A percentile compares a stretch with the other conserved stretches of the same genome.
These are phyloP conservation scores for Rhizopus microsporus DNA, from an alignment of 371 early-diverging fungal genomes.

Conservation along the genomic window DNA sequence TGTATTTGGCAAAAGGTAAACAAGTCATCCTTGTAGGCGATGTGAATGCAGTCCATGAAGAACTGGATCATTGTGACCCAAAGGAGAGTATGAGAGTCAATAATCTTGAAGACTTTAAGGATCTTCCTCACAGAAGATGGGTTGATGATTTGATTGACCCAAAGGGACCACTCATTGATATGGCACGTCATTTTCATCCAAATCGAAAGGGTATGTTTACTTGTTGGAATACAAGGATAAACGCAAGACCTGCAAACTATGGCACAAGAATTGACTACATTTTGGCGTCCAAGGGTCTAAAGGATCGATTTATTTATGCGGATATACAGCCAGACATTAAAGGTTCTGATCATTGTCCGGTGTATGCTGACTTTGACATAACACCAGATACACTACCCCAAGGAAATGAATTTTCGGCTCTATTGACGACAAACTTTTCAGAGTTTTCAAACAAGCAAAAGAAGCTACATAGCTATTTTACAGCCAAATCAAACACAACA, in stretches of 20 bases:
- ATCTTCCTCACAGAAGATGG: conserved; percentile 73
- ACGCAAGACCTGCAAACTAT: conserved; percentile 65
- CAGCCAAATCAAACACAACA: not conserved
- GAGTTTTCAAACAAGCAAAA: conserved; percentile 67
- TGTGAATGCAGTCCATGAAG: conserved; percentile 74
- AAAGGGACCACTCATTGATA: conserved; percentile 57
- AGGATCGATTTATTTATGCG: conserved; percentile 56
- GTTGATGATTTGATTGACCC: conserved; percentile 62
- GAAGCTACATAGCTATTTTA: conserved; percentile 53
- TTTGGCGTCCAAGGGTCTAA: conserved; percentile 60
- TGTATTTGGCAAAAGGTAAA: conserved; percentile 53
- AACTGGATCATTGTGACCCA: conserved; percentile 83
- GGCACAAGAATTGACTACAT: conserved; percentile 86
- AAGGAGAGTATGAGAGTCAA: conserved; percentile 57
- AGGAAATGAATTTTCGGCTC: conserved; percentile 23
- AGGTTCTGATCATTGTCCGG: conserved; percentile 94
- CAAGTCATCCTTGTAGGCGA: conserved; percentile 80
- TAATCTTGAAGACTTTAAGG: conserved; percentile 61
- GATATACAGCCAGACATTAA: conserved; percentile 64
- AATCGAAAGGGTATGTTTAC: conserved; percentile 57
- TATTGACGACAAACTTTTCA: conserved; percentile 63
- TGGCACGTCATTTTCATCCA: conserved; percentile 54
- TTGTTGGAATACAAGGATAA: conserved; percentile 80
- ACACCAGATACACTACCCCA: conserved; percentile 11
- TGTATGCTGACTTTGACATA: conserved; percentile 55